These are phyloP conservation scores for Podila epicladia DNA, from an alignment of 192 early-diverging fungal genomes.

Conservation along the genomic window DNA sequence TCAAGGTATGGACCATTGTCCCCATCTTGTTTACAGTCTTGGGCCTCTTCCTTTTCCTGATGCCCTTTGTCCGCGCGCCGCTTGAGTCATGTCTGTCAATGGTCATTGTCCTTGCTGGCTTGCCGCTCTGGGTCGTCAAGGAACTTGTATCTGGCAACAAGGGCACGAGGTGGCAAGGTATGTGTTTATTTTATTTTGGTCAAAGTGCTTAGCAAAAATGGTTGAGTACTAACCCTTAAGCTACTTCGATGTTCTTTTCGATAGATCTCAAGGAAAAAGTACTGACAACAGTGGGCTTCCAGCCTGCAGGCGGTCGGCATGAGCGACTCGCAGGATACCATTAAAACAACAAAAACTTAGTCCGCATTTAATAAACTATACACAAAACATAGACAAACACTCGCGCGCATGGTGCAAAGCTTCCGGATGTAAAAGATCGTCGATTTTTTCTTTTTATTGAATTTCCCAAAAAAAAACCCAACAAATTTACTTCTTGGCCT, in stretches of 20 bases:
- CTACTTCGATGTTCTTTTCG: not conserved
- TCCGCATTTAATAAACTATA: too few species aligned
- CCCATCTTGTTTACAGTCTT: conserved; percentile 73
- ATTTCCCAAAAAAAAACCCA: conserved; percentile 5
- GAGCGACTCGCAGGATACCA: conserved; percentile 26
- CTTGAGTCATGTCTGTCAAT: conserved; percentile 58
- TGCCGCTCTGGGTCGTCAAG: conserved; percentile 64
- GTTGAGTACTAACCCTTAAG: not conserved
- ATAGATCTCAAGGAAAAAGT: conserved; percentile 30
- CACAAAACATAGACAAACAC: too few species aligned
- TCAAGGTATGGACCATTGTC: conserved; percentile 71
- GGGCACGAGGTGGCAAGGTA: conserved; percentile 50
- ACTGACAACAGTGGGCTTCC: conserved; percentile 21
- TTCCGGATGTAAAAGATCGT: not conserved
- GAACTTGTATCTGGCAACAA: conserved; percentile 52
- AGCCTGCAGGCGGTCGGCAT: conserved; percentile 36
- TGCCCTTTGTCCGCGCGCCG: conserved; percentile 66
- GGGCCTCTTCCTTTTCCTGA: conserved; percentile 67
- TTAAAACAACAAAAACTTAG: too few species aligned
- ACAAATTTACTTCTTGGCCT: conserved; percentile 47
- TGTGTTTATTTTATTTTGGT: not conserved
- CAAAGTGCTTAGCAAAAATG: too few species aligned
- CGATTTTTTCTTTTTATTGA: not conserved
- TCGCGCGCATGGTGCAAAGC: too few species aligned
- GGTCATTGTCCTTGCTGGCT: conserved; percentile 57